Evolutionary conservation across 2,329 filamentous ascomycete species (phyloP), one percentile per base, ranked within the genome.

Genomic region (Fusarium decemcellulare): DNA sequence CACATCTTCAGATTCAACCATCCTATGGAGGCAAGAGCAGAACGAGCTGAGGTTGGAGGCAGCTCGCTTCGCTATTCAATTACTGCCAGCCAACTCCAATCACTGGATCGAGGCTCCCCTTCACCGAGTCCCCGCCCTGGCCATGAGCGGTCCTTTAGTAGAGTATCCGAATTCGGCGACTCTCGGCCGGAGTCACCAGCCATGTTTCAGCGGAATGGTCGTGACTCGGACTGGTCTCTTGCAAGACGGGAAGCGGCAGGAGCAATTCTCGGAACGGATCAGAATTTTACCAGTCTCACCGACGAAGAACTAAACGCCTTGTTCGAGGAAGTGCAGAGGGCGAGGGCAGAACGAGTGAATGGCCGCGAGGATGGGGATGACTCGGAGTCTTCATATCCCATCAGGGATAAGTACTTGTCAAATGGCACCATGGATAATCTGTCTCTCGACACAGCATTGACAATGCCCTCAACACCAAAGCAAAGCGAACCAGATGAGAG

Each of bases 1-100:
- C 96, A 99, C 79, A 99, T 99, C 65, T 98, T 99, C 82, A 88
- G 96, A 60, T 99, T 99, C 84, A 99, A 98, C 75, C 95, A 99
- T 77, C 96, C 96, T 1, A 92, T 97, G 85, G 96, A 99, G 82
- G 96, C 96, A 32, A 91, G 93, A 62, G 95, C 95, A 4, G 96
- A 99, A 81, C 86, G 96, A 58, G 95, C 94, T 12, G 94, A 97
- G 76, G 93, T 78, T 10, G 77, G 93, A 67, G 90, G 94, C 76
- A 97, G 93, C 76, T 84, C 97, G 18, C 84, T 99, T 61, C 91
- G 95, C 47, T 95, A 98, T 76, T 97, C 95, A 2, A 82, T 91
- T 37, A 90, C 89, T 6, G 88, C 87, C 34, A 90, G 81, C 71
- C 88, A 91, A 73, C 77, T 92, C 23, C 86, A 87, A 64, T 83